Base-by-base conservation (phyloP, 176 grass and related monocot species). In the Carex myosuroides region DNA sequence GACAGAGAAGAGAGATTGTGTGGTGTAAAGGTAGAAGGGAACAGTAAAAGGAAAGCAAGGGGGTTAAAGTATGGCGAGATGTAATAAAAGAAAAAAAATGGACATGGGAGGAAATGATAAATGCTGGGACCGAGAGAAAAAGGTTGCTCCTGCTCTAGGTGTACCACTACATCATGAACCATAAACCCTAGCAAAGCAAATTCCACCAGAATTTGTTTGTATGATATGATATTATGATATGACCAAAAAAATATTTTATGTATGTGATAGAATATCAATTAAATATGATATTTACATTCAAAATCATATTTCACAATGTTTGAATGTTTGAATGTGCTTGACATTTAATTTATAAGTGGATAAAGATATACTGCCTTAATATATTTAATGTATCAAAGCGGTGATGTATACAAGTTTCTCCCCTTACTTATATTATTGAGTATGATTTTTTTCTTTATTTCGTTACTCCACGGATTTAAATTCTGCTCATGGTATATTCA, bases 21-120 rank as follows among this genome's bases (percentile, higher is more conserved):
- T 71, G 59, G 87, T 81, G 83, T 75, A 85, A 75, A 68, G 84
- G 87, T 37, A 20, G 18, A 80, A 30, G 75, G 16, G 60, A 60
- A 73, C 64, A 91, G 90, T 69, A 86, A 70, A 84, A 86, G 16
- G 64, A 86, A 79, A 60, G 84, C 83, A 83, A 86, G 71, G 55
- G 64, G 78, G 56, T 24, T 48, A 86, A 91, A 88, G 72, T 57
- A 44, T 18, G 66, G 81, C 6, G 61, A 46, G 35, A 70, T 32
- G 53, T 41, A 86, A 58, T 42, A 24, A 62, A 29, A 57, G 60
- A 65, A 29, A 13, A 16, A 29, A 8, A 80, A 6, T 37, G 71
- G 59, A n/a, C 33, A 26, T 10, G 37, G 20, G 14, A 30, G 42
- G 18, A 63, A 71, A 75, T 37, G 79, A 61, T 80, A 85, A 14